Evolutionary conservation across 805 yeast genomes (phyloP).

Genomic region (Myxozyma udenii): DNA sequence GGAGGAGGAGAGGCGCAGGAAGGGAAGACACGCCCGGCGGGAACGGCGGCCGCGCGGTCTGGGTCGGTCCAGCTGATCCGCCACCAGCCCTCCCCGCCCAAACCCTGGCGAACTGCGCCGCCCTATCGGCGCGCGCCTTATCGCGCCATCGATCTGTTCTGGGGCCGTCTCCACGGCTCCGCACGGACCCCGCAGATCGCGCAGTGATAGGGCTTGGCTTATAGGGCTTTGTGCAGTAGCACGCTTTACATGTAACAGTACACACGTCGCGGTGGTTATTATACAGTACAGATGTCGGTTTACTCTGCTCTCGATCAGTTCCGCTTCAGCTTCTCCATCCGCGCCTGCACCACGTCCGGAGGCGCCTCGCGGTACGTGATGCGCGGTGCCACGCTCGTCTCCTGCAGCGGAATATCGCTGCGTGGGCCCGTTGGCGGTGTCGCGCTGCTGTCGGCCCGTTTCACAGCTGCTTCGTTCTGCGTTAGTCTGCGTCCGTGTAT

Average conservation of each 20-base stretch:
- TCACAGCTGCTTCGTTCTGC: background rate
- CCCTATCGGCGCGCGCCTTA: background rate
- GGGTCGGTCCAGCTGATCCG: no score
- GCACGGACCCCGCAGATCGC: no score
- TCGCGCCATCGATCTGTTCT: background rate
- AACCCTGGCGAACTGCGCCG: background rate
- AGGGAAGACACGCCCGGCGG: background rate
- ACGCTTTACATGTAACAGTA: no score
- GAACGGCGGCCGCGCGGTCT: background rate
- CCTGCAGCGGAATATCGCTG: background rate
- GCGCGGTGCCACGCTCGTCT: constrained; percentile 12
- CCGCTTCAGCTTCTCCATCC: constrained; percentile 1
- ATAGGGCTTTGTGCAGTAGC: no score
- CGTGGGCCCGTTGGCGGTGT: background rate
- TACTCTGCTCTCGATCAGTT: no score
- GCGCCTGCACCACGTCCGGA: constrained; percentile 6
- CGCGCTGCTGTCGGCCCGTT: background rate
- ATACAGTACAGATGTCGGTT: no score
- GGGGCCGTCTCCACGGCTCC: background rate
- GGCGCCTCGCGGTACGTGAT: constrained; percentile 22
- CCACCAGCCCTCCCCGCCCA: no score
- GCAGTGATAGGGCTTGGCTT: no score
- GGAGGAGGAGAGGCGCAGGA: background rate
- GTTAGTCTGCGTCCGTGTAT: background rate
- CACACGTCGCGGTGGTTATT: no score